These are phyloP conservation scores for Penicillium crystallinum DNA, from an alignment of 495 filamentous ascomycete species.

Conservation along the genomic window DNA sequence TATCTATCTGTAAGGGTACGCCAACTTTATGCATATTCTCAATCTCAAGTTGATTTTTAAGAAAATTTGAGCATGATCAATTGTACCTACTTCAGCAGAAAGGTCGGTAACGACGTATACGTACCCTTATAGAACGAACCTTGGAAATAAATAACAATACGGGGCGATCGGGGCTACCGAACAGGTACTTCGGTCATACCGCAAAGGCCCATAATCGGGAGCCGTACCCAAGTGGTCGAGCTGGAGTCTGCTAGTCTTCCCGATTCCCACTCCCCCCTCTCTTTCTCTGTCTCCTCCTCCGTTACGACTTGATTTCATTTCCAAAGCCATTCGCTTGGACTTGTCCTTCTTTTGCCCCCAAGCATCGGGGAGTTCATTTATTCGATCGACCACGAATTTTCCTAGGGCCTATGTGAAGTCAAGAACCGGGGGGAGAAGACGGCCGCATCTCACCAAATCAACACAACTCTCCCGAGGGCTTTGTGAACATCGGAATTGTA, in stretches of 20 bases:
- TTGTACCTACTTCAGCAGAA: too few relatives aligned
- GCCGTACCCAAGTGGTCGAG: background rate
- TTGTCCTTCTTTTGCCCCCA: background rate
- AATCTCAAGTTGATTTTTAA: too few relatives aligned
- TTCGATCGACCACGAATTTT: background rate
- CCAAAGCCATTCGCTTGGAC: too few relatives aligned
- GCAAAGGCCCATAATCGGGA: slow-evolving; percentile 2
- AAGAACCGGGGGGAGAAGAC: background rate
- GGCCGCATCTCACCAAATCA: background rate
- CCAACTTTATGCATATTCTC: too few relatives aligned
- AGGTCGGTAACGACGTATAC: too few relatives aligned
- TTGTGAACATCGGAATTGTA: background rate
- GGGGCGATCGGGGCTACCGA: background rate
- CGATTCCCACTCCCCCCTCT: background rate
- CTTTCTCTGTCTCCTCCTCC: background rate
- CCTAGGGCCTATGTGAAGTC: background rate
- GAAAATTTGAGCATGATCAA: too few relatives aligned
- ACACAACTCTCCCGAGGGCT: background rate
- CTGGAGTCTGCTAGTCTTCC: slow-evolving; percentile 1
- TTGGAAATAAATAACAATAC: background rate
- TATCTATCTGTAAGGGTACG: too few relatives aligned
- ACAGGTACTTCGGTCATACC: slow-evolving; percentile 4
- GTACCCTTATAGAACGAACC: too few relatives aligned
- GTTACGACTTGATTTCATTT: background rate
- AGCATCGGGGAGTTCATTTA: background rate